Evolutionary conservation across 2,329 filamentous ascomycete species (phyloP).

Genomic region (Epichloe gansuensis): DNA sequence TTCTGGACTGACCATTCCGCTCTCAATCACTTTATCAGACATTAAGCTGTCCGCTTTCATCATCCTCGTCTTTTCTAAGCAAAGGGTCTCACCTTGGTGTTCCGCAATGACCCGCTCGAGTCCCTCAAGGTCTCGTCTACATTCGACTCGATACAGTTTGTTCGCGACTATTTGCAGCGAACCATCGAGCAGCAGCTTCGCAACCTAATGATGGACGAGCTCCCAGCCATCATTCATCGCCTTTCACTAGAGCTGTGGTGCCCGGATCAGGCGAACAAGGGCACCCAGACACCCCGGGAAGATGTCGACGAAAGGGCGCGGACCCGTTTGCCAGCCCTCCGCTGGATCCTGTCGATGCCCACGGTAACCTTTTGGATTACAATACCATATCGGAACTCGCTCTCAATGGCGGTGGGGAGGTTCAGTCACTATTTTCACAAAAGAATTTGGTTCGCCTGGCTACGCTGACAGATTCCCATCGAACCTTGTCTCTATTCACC

Average conservation of each 20-base stretch:
- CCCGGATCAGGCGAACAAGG: conserved; percentile 56
- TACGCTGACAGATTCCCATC: conserved; percentile 74
- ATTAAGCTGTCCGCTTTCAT: conserved; percentile 95
- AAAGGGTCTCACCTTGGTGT: conserved; percentile 91
- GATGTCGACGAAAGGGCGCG: conserved; percentile 47
- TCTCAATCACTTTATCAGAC: conserved; percentile 91
- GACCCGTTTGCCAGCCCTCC: conserved; percentile 77
- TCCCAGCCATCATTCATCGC: conserved; percentile 91
- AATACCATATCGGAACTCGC: conserved; percentile 65
- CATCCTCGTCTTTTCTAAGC: conserved; percentile 92
- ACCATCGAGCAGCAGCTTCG: conserved; percentile 91
- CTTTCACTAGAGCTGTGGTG: conserved; percentile 83
- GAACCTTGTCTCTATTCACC: conserved; percentile 83
- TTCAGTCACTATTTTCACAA: conserved; percentile 85
- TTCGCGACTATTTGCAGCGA: conserved; percentile 89
- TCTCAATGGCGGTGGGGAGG: conserved; percentile 67
- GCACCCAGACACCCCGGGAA: conserved; percentile 35
- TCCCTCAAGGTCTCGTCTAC: conserved; percentile 97
- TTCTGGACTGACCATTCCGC: conserved; percentile 87
- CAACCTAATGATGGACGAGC: conserved; percentile 92
- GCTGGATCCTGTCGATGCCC: conserved; percentile 68
- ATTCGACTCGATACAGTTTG: conserved; percentile 97
- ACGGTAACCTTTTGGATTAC: conserved; percentile 65
- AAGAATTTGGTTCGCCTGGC: conserved; percentile 82
- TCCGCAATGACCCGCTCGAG: conserved; percentile 94